Evolutionary conservation across 2,329 filamentous ascomycete species (phyloP), one percentile per base, ranked within the genome.

Genomic region (Pseudogymnoascus sp.): DNA sequence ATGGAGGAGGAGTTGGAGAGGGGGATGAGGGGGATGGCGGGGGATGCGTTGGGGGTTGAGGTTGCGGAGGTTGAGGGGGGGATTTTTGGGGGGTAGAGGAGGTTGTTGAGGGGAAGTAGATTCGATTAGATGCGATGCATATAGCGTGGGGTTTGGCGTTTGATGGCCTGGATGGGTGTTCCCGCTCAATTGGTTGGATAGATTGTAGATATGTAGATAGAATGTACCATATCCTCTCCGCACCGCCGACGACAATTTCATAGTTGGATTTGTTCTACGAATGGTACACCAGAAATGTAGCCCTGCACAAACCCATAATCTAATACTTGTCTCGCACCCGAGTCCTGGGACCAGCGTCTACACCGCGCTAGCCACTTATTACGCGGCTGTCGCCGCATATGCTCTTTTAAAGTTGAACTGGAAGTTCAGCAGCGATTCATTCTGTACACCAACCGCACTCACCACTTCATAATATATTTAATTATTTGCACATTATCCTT

Each of bases 1-100:
- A 94, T 97, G 89, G 94, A 97, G 73, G 93, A 97, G 72, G 91
- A 93, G 73, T 86, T 97, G 65, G 94, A 97, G 78, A 83, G 83
- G 71, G 83, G 88, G 68, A 95, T 97, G 92, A 87, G 84, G 75
- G 83, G 81, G 63, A 90, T 97, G 80, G 93, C 92, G 0, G 91
- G 89, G 72, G 92, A 95, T 68, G 73, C 74, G 62, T 92, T 94
- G 77, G 94, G 94, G 0, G 85, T 97, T 2, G 92, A 97, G 74
- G 76, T 97, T 73, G 85, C 87, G 41, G 83, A 96, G 2, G 97
- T 97, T 76, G 91, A 95, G 63, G 92, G 93, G 3, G 96, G 38
- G 31, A 26, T 33, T 26, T 61, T 29, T 26, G 39, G 60, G 68
- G 67, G 65, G 26, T 38, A 16, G 11, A 7, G 23, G 16, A 14